Percentiles rank a stretch among this genome's conserved stretches.
Evolutionary conservation across 1,139 yeast species (phyloP).

Genomic region (Sugiyamaella novakii): DNA sequence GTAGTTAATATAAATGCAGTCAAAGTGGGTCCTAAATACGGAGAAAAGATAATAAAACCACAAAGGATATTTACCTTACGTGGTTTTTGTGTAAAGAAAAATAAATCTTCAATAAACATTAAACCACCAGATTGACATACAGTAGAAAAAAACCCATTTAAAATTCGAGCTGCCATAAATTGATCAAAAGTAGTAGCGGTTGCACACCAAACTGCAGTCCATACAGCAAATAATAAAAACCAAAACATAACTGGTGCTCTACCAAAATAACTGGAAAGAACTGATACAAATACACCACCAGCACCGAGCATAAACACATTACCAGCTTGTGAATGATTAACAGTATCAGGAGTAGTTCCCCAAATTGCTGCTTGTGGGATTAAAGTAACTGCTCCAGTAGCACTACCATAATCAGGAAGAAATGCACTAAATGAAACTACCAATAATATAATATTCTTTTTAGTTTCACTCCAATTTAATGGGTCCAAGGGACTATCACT

Average conservation of each 20-base stretch:
- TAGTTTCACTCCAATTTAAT: conserved; percentile 46
- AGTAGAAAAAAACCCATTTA: conserved; percentile 23
- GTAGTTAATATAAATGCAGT: conserved; percentile 20
- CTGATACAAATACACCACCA: conserved; percentile 18
- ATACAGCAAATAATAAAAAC: conserved; percentile 20
- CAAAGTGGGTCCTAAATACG: conserved; percentile 21
- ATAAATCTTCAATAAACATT: conserved; percentile 23
- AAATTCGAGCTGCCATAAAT: conserved; percentile 23
- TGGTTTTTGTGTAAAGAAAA: conserved; percentile 18
- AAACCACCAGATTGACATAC: conserved; percentile 21
- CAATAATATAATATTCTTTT: conserved; percentile 41
- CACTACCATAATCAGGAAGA: conserved; percentile 23
- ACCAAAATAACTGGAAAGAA: conserved; percentile 18
- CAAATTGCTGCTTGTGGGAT: conserved; percentile 20
- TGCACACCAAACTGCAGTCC: conserved; percentile 25
- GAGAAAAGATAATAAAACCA: conserved; percentile 20
- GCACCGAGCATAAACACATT: conserved; percentile 23
- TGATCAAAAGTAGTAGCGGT: conserved; percentile 18
- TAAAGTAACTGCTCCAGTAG: conserved; percentile 22
- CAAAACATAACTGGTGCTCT: conserved; percentile 21
- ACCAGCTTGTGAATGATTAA: conserved; percentile 24
- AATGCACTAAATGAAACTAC: conserved; percentile 20
- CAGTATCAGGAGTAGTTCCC: conserved; percentile 15
- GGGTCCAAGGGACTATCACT: conserved; percentile 52
- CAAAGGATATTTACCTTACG: conserved; percentile 21